Evolutionary conservation across 345 rosid genomes (phyloP).

Genomic region (Heritiera fomes): DNA sequence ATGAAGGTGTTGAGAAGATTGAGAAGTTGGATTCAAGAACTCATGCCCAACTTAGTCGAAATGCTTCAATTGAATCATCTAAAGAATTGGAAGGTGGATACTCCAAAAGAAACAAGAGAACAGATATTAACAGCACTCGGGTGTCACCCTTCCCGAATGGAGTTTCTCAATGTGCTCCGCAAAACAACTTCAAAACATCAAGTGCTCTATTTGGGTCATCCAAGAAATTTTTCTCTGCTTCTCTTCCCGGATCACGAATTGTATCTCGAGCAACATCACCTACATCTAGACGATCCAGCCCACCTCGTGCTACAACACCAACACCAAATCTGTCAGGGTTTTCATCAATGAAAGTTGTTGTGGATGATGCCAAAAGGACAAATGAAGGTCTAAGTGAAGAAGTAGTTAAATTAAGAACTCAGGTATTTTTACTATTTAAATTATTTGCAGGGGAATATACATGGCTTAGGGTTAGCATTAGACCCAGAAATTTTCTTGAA

Average conservation of each 20-base stretch:
- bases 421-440: conserved; percentile 39
- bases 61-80: conserved; percentile 56
- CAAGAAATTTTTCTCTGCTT: conserved; percentile 71
- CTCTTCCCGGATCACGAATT: conserved; percentile 82
- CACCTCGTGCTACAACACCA: conserved; percentile 74
- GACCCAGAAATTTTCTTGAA: background rate
- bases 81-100: conserved; percentile 54
- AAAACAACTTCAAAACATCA: conserved; percentile 47
- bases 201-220: conserved; percentile 71
- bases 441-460: background rate
- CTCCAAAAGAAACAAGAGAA: conserved; percentile 57
- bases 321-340: conserved; percentile 57
- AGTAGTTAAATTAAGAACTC: conserved; percentile 61
- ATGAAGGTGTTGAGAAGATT: conserved; percentile 44
- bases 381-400: conserved; percentile 61
- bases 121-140: conserved; percentile 54
- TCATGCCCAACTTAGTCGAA: conserved; percentile 51
- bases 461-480: background rate
- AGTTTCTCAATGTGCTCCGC: conserved; percentile 47
- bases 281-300: conserved; percentile 72
- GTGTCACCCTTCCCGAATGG: conserved; percentile 65
- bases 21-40: conserved; percentile 53
- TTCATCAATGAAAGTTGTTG: conserved; percentile 50
- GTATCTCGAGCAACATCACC: conserved; percentile 86
- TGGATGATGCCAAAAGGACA: conserved; percentile 56